Evolutionary conservation across 352 stramenopile genomes (phyloP), one percentile per base, ranked within the genome.

Genomic region (Globisporangium orthogonon): DNA sequence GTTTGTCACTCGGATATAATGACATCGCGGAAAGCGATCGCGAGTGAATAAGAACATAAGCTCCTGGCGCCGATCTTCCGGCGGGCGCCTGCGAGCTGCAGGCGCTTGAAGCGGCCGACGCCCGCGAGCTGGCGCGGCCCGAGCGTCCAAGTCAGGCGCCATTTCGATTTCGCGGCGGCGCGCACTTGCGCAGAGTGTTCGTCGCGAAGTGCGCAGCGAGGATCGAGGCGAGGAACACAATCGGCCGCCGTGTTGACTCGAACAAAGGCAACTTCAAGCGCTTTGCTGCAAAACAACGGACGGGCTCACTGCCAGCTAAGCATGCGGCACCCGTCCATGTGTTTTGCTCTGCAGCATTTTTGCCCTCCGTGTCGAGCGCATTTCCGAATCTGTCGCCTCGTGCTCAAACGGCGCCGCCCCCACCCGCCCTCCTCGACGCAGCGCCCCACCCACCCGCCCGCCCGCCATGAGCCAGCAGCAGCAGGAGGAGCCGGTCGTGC

Each of bases 401-500:
- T 15, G 35, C 35, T 13, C 35, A 14, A 41, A 11, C 35, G 9
- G 11, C 35, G 9, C 35, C 35, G 10, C 10, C 33, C 6, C 33
- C 33, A 9, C 10, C 33, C 33, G 6, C 10, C 33, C 33, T 37
- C 33, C 33, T 37, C 6, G 33, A 5, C 6, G 33, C 33, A 41
- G 35, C 35, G 7, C 5, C n/a, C n/a, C n/a, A n/a, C n/a, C n/a
- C 35, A 41, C 9, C 35, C 4, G 10, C 35, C 5, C 33, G 9
- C 33, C 5, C 11, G 9, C 35, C 35, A 41, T 41, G 35, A 41
- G 35, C 35, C 33, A 37, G 35, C 17, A 28, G 4, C 43, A 48
- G 43, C 14, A 65, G 15, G 46, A 56, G 4, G 46, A 56, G 4
- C 14, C 41, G 33, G 67, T 71, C 23, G 70, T 90, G 62, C 74